phyloP scores from a whole-genome alignment of 805 yeast genomes.

The Yarrowia porcina region DNA sequence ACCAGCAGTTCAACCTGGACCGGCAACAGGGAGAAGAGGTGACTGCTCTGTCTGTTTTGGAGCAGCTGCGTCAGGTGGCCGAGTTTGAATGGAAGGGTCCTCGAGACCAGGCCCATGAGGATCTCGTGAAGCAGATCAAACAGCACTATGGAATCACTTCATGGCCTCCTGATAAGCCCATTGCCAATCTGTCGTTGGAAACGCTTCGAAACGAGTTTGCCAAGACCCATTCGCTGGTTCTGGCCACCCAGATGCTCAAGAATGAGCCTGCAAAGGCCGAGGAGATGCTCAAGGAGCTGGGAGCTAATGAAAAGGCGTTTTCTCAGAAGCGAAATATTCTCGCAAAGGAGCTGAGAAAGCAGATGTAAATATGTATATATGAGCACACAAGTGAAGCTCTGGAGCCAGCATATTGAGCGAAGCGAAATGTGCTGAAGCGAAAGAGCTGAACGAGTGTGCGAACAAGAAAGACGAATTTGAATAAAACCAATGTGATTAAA shows the following conservation, averaged over 20 bases:
- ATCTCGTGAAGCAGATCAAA: conserved; percentile 43
- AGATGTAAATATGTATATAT: conserved; percentile 63
- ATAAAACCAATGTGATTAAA: too few species aligned
- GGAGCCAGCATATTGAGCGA: too few species aligned
- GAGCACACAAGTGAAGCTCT: neutral
- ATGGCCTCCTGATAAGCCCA: conserved; percentile 47
- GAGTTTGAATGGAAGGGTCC: conserved; percentile 29
- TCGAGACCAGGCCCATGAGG: conserved; percentile 38
- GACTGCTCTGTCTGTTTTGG: conserved; percentile 31
- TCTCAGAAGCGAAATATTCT: conserved; percentile 36
- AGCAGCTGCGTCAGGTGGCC: conserved; percentile 32
- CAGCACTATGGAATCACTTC: conserved; percentile 46
- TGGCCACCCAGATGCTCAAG: conserved; percentile 36
- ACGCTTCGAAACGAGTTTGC: conserved; percentile 41
- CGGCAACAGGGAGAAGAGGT: conserved; percentile 40
- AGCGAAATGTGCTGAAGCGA: too few species aligned
- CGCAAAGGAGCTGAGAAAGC: conserved; percentile 41
- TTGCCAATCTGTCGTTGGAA: conserved; percentile 45
- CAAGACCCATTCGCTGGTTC: conserved; percentile 39
- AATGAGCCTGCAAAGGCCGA: conserved; percentile 41
- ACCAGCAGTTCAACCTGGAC: conserved; percentile 52
- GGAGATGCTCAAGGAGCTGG: conserved; percentile 40
- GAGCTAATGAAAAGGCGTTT: conserved; percentile 28
- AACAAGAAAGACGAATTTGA: too few species aligned
- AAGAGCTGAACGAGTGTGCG: too few species aligned